These are phyloP conservation scores for Plasmodium vinckei DNA, from an alignment of 169 alveolate genomes.

Conservation along the genomic window DNA sequence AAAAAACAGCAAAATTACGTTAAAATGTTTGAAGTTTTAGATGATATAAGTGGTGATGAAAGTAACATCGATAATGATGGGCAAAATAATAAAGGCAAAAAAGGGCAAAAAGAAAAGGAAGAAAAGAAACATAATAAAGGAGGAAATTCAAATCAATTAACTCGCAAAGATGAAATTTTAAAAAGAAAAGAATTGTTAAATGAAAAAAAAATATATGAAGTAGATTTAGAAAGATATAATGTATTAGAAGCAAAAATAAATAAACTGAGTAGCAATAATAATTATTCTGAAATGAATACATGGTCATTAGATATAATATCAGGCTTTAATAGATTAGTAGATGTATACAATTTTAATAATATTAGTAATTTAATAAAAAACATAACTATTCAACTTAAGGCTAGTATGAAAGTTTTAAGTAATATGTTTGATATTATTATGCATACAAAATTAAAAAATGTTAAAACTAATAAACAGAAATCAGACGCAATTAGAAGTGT, in stretches of 20 bases:
- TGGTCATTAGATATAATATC: slow-evolving; percentile 76
- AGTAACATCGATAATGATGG: slow-evolving; percentile 8
- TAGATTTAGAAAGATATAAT: slow-evolving; percentile 65
- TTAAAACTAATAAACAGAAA: slow-evolving; percentile 50
- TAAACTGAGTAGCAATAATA: slow-evolving; percentile 59
- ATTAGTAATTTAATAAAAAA: slow-evolving; percentile 61
- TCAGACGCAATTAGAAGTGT: slow-evolving; percentile 71
- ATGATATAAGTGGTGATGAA: slow-evolving; percentile 24
- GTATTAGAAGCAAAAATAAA: slow-evolving; percentile 38
- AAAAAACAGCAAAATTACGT: background rate
- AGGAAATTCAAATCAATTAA: slow-evolving; percentile 14
- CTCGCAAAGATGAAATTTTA: slow-evolving; percentile 71
- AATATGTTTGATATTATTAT: slow-evolving; percentile 60
- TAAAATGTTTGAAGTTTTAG: slow-evolving; percentile 43
- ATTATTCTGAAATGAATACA: slow-evolving; percentile 65
- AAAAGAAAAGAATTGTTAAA: slow-evolving; percentile 61
- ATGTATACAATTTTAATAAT: slow-evolving; percentile 72
- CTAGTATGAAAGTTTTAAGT: slow-evolving; percentile 53
- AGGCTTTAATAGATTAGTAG: slow-evolving; percentile 76
- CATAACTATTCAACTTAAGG: slow-evolving; percentile 48
- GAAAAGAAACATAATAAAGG: slow-evolving; percentile 19
- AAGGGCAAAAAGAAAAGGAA: slow-evolving; percentile 13
- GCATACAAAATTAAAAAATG: slow-evolving; percentile 72
- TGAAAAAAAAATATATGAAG: slow-evolving; percentile 70
- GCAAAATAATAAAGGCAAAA: slow-evolving; percentile 22